phyloP scores from a whole-genome alignment of 164 flowering plant genomes.

The Magnolia changhungtana region DNA sequence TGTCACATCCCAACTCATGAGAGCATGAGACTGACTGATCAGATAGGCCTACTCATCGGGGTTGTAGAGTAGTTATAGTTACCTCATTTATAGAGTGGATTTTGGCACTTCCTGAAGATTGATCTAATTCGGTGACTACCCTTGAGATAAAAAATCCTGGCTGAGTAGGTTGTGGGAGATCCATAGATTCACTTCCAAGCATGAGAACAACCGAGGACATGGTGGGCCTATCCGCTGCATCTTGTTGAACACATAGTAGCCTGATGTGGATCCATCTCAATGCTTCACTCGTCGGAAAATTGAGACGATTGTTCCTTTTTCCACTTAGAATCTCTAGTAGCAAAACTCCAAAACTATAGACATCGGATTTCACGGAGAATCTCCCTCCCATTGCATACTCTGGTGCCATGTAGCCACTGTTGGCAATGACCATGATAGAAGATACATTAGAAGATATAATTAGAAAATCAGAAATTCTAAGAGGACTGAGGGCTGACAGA shows the following conservation, averaged over 20 bases:
- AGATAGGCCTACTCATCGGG: background rate
- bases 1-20: no score
- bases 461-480: background rate
- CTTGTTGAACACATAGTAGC: slow-evolving; percentile 30
- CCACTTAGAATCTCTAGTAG: slow-evolving; percentile 34
- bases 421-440: slow-evolving; percentile 13
- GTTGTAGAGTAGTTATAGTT: background rate
- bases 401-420: slow-evolving; percentile 47
- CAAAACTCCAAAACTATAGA: slow-evolving; percentile 43
- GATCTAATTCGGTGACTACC: background rate
- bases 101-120: background rate
- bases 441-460: background rate
- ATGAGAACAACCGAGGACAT: slow-evolving; percentile 17
- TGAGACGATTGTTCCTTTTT: slow-evolving; percentile 8
- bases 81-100: background rate
- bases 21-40: no score
- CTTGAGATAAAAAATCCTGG: slow-evolving; percentile 15
- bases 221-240: slow-evolving; percentile 16
- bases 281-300: slow-evolving; percentile 5
- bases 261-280: slow-evolving; percentile 33
- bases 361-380: slow-evolving; percentile 45
- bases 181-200: slow-evolving; percentile 11
- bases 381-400: slow-evolving; percentile 35
- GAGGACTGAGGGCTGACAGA: background rate
- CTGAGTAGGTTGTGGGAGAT: slow-evolving; percentile 11